Base-by-base conservation (phyloP, 2,329 filamentous ascomycete species). In the Pezicula neosporulosa region DNA sequence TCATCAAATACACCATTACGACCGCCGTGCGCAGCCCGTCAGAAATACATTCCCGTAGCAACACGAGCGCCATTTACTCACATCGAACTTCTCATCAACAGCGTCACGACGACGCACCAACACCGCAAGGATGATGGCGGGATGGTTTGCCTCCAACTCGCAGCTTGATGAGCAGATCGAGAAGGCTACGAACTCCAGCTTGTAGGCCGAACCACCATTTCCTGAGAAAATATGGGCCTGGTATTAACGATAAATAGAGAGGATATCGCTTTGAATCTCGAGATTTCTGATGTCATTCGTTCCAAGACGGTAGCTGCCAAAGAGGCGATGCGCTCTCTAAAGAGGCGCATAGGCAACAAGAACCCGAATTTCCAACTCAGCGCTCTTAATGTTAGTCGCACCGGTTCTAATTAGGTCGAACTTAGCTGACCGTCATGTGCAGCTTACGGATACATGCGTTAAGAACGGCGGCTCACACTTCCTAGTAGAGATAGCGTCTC, bases 391-490 rank as follows among this genome's bases (percentile, higher is more conserved):
- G 90, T 94, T 78, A 48, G 57, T 56, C 44, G 19, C 21, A 13
- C 24, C 13, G 18, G 10, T 12, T 24, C 16, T n/a, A 15, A 28
- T 16, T 36, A 19, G 8, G 27, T 18, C 49, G 27, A 43, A 52
- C 21, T 19, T 47, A 49, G 56, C 83, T 61, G 48, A 64, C 46
- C 47, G 6, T 47, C 10, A n/a, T 9, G 6, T 54, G 35, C 61
- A 86, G 90, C 86, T 99, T 64, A 96, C 92, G 59, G 94, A 99
- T 74, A 97, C 94, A 1, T 99, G 94, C 68, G 91, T 97, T 55
- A 99, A 99, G 76, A 99, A 99, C 76, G 94, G 94, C 53, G 94
- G 94, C 61, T 82, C 87, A 37, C 94, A 99, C 72, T 99, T 99
- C 70, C 85, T 99, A 46, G 81, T 86, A 59, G 94, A 99, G 74